Conservation (phyloP, 805 yeast species). For the Kodamaea hsintzibuensis region DNA sequence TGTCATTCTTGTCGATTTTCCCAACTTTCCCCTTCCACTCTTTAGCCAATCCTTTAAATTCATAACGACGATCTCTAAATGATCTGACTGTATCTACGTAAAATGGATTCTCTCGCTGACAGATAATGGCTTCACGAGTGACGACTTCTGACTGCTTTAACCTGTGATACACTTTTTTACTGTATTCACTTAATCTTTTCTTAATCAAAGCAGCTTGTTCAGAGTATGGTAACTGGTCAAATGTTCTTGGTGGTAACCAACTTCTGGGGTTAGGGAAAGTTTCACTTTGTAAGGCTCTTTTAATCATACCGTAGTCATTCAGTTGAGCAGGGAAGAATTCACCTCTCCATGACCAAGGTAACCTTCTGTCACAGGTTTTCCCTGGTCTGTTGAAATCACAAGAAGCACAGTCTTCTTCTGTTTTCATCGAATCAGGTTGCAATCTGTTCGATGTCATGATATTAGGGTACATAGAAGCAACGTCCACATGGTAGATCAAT, state of each 20-base stretch:
- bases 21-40: constrained; percentile 86
- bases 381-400: constrained; percentile 98
- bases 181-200: constrained; percentile 78
- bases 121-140: constrained; percentile 88
- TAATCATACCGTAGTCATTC: constrained; percentile 89
- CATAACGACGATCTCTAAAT: constrained; percentile 94
- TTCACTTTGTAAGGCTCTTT: constrained; percentile 78
- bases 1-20: constrained; percentile 52
- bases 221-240: constrained; percentile 71
- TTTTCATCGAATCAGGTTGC: constrained; percentile 97
- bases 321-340: constrained; percentile 88
- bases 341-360: constrained; percentile 99
- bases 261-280: constrained; percentile 64
- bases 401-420: constrained; percentile 93
- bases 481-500: constrained; percentile 94
- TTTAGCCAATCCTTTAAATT: constrained; percentile 89
- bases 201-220: constrained; percentile 79
- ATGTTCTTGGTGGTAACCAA: constrained; percentile 58
- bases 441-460: constrained; percentile 96
- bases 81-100: constrained; percentile 92
- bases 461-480: constrained; percentile 98
- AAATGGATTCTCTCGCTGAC: constrained; percentile 97
- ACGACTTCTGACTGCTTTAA: constrained; percentile 80
- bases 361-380: constrained; percentile 84
- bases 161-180: constrained; percentile 81